Percentiles rank a stretch among this genome's conserved stretches.
phyloP scores from a whole-genome alignment of 495 filamentous ascomycete species.

The Annulohypoxylon moriforme region DNA sequence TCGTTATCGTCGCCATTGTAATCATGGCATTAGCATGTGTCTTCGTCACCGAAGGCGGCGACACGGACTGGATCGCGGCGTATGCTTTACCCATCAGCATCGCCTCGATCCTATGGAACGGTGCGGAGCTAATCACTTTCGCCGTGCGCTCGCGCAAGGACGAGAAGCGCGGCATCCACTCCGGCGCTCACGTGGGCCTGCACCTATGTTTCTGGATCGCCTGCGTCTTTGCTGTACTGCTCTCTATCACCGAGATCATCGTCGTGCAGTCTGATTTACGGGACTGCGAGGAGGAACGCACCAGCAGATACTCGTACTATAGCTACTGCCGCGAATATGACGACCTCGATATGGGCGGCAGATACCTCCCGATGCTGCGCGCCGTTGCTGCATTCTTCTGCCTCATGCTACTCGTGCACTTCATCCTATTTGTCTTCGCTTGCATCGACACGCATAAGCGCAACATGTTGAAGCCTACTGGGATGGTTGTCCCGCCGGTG shows the following conservation, averaged over 20 bases:
- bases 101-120: conserved; percentile 51
- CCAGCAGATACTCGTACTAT: background rate
- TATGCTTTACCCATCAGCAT: conserved; percentile 42
- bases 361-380: conserved; percentile 34
- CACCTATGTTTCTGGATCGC: conserved; percentile 52
- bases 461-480: conserved; percentile 37
- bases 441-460: conserved; percentile 55
- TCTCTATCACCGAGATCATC: conserved; percentile 16
- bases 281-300: conserved; percentile 20
- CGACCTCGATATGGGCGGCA: conserved; percentile 11
- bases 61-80: background rate
- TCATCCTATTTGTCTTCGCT: conserved; percentile 57
- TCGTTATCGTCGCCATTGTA: conserved; percentile 42
- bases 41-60: conserved; percentile 15
- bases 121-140: conserved; percentile 51
- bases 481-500: conserved; percentile 31
- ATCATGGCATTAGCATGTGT: conserved; percentile 45
- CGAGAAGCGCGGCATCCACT: conserved; percentile 47
- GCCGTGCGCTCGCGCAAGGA: conserved; percentile 38
- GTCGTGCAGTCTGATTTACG: background rate
- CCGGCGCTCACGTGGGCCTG: conserved; percentile 54
- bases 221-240: conserved; percentile 40
- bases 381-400: conserved; percentile 39
- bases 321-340: conserved; percentile 36
- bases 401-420: conserved; percentile 43